These are phyloP conservation scores for Backusella morwellensis DNA, from an alignment of 192 early-diverging fungal species.

Conservation along the genomic window DNA sequence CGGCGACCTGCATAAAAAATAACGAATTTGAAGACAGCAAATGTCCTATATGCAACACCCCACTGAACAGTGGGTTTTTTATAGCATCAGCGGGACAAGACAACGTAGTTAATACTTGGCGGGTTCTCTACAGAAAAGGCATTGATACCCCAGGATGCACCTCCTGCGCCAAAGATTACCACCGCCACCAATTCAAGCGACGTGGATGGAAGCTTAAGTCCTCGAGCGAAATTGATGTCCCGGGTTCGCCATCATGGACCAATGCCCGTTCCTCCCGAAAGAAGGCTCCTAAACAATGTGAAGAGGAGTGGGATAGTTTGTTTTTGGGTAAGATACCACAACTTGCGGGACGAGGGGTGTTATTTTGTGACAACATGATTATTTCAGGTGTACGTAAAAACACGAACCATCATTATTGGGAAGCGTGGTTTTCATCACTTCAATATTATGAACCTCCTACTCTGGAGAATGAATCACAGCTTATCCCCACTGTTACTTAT, in stretches of 20 bases:
- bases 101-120: constrained; percentile 29
- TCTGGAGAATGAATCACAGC: neutral
- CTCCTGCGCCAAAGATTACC: constrained; percentile 19
- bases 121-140: constrained; percentile 8
- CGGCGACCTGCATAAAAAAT: constrained; percentile 21
- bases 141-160: neutral
- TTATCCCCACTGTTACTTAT: neutral
- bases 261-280: neutral
- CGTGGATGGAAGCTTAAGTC: neutral
- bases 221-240: neutral
- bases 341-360: constrained; percentile 11
- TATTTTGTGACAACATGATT: constrained; percentile 32
- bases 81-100: constrained; percentile 27
- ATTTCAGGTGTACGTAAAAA: constrained; percentile 29
- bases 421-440: constrained; percentile 30
- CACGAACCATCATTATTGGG: neutral
- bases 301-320: constrained; percentile 8
- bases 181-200: constrained; percentile 1
- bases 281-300: neutral
- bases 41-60: constrained; percentile 18
- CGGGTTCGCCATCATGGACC: neutral
- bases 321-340: constrained; percentile 31
- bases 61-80: constrained; percentile 29
- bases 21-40: neutral
- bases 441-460: constrained; percentile 18